A percentile compares a stretch with the other conserved stretches of the same genome.
Evolutionary conservation across 805 yeast species (phyloP).

Genomic region (Novakomyces olei): DNA sequence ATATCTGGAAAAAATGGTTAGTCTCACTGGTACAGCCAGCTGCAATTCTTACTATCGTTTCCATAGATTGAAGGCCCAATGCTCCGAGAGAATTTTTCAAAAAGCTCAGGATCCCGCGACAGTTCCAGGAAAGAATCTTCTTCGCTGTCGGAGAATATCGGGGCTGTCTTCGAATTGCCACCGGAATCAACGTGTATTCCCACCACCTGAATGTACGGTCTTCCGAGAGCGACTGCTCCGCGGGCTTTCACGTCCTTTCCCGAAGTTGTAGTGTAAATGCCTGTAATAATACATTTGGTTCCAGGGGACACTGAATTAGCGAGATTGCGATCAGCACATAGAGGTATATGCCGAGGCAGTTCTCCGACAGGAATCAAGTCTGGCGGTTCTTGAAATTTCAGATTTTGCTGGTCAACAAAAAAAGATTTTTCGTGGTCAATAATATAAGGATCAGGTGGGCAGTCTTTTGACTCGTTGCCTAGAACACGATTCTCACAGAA

Average conservation of each 20-base stretch:
- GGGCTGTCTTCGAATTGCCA: constrained; percentile 35
- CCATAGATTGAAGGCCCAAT: constrained; percentile 97
- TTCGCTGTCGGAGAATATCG: constrained; percentile 70
- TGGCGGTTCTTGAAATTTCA: constrained; percentile 90
- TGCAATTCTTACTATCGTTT: no score
- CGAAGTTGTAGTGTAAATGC: constrained; percentile 80
- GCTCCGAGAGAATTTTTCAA: constrained; percentile 63
- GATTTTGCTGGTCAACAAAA: constrained; percentile 86
- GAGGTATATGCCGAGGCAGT: constrained; percentile 80
- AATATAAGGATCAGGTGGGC: constrained; percentile 84
- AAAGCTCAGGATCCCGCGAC: constrained; percentile 64
- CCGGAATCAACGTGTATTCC: constrained; percentile 76
- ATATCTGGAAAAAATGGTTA: no score
- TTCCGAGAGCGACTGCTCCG: constrained; percentile 66
- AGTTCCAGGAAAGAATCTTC: constrained; percentile 72
- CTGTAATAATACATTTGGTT: constrained; percentile 73
- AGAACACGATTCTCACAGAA: constrained; percentile 34
- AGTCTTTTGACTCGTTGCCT: constrained; percentile 26
- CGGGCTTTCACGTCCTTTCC: constrained; percentile 33
- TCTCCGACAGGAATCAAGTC: constrained; percentile 98
- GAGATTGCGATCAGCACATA: constrained; percentile 73
- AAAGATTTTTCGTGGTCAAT: constrained; percentile 82
- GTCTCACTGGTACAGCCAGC: no score
- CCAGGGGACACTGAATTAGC: constrained; percentile 90
- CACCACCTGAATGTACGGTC: constrained; percentile 68